These are phyloP conservation scores for Gryganskiella cystojenkinii DNA, from an alignment of 192 early-diverging fungal species.

Conservation along the genomic window DNA sequence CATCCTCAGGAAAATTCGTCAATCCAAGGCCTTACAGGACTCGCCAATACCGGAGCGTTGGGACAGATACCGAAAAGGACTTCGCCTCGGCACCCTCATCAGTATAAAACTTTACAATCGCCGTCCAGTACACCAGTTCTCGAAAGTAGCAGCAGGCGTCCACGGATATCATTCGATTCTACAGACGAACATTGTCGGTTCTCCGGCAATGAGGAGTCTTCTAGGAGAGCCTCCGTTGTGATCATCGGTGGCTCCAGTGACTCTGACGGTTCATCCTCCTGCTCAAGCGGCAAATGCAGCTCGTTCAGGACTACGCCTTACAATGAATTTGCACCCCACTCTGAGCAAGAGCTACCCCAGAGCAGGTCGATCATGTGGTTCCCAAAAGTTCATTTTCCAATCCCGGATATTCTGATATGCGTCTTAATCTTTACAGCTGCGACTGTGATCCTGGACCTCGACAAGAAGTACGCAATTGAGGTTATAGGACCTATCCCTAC, in stretches of 20 bases:
- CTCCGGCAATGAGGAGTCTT: no score
- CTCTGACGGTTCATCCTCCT: not conserved
- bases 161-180: no score
- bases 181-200: no score
- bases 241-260: not conserved
- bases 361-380: not conserved
- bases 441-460: slow-evolving; percentile 36
- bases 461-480: slow-evolving; percentile 25
- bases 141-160: no score
- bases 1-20: no score
- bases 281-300: no score
- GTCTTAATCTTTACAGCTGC: slow-evolving; percentile 46
- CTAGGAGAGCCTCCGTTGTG: no score
- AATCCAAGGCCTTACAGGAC: slow-evolving; percentile 4
- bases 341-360: not conserved
- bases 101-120: not conserved
- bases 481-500: slow-evolving; percentile 49
- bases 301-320: no score
- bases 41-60: slow-evolving; percentile 45
- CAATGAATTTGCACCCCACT: no score
- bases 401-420: slow-evolving; percentile 50
- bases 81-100: slow-evolving; percentile 9
- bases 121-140: no score
- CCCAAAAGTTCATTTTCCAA: slow-evolving; percentile 41
- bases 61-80: slow-evolving; percentile 4